Evolutionary conservation across 2,329 filamentous ascomycete genomes (phyloP), one percentile per base, ranked within the genome.

Genomic region (Hymenoscyphus fructigenus): DNA sequence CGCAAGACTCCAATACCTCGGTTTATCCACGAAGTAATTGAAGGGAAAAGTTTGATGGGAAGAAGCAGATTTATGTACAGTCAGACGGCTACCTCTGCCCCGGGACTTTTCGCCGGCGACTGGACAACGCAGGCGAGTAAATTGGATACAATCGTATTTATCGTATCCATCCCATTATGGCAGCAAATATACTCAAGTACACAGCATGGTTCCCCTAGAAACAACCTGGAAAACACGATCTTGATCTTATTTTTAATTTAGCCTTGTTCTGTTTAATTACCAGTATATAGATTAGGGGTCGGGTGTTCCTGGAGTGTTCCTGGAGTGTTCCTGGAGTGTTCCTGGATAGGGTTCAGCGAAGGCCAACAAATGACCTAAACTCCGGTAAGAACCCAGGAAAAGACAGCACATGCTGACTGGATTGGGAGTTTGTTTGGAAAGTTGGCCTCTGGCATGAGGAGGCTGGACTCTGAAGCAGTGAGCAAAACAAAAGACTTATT

Each of bases 201-300:
- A 50, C 47, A 53, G 15, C 47, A 53, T 53, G 47, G n/a, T 53
- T 53, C 20, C 47, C 47, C 20, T 53, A 26, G 20, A 53, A 53
- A 53, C 47, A 53, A 53, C 47, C 47, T 53, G 47, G 47, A 53
- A 26, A 53, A 53, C 47, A 23, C 47, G 47, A 53, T 53, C 47
- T 53, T 53, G 47, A 53, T 53, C 47, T 53, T 53, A 23, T 53
- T 53, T 53, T 53, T 26, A 53, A 53, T 53, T 53, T 53, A 53
- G 47, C 47, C 20, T 50, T 50, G 23, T 23, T 20, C n/a, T 2
- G n/a, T 23, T 23, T 23, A 50, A 50, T 50, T 50, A 50, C 34
- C 34, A 50, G 20, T 23, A 12, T 23, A 23, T 23, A 53, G 47
- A 53, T 53, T 53, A 53, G 47, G 47, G 47, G 47, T 53, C 47